These are phyloP conservation scores for Stachybotrys chlorohalonatus DNA, from an alignment of 2,329 filamentous ascomycete species.

Conservation along the genomic window DNA sequence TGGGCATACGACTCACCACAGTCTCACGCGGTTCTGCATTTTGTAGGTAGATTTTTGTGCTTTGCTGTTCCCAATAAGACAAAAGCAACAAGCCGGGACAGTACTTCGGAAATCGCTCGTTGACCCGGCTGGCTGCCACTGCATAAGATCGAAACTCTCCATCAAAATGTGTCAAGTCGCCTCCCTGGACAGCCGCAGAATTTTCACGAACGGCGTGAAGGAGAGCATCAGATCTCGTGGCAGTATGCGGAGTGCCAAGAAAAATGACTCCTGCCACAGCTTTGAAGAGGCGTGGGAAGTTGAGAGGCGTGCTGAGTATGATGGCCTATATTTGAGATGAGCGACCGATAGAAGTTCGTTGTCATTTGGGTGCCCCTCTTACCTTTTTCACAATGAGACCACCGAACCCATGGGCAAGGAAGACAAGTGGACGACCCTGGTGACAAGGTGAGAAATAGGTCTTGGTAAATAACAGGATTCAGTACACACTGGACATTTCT, in stretches of 20 bases:
- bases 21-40: not conserved
- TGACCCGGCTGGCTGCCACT: conserved; percentile 9
- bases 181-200: conserved; percentile 3
- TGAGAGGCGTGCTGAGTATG: conserved; percentile 2
- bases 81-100: conserved; percentile 2
- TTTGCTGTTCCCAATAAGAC: conserved; percentile 8
- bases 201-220: conserved; percentile 8
- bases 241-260: conserved; percentile 12
- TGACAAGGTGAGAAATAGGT: not conserved
- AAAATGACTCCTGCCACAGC: conserved; percentile 9
- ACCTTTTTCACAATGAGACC: conserved; percentile 15
- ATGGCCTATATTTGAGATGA: conserved; percentile 3
- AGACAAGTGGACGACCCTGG: conserved; percentile 10
- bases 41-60: not conserved
- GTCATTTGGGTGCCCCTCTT: not conserved
- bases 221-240: conserved; percentile 9
- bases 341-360: not conserved
- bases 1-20: not conserved
- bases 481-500: conserved; percentile 4
- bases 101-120: conserved; percentile 4
- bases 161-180: not conserved
- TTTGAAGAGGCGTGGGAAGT: conserved; percentile 5
- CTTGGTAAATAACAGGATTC: not conserved
- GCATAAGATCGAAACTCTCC: conserved; percentile 12
- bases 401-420: conserved; percentile 14